These are phyloP conservation scores for Colletotrichum sidae DNA, from an alignment of 2,329 filamentous ascomycete species.

Conservation along the genomic window DNA sequence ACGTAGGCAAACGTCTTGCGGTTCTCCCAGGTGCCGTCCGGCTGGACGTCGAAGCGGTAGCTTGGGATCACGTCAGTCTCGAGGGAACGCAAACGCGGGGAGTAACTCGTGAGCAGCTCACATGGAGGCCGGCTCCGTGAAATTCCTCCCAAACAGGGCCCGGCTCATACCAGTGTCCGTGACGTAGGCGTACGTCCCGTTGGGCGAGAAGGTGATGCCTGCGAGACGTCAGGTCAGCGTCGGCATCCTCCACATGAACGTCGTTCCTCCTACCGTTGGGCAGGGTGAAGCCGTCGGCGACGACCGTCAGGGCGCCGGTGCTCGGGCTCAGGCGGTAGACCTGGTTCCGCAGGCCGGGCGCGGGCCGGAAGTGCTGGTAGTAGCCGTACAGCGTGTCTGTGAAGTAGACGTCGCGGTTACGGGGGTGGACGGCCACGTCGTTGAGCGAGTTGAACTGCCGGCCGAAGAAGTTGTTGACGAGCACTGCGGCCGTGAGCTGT, in stretches of 20 bases:
- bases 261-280: conserved; percentile 56
- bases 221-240: conserved; percentile 36
- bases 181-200: conserved; percentile 64
- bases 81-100: no score
- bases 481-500: conserved; percentile 43
- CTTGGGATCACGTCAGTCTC: conserved; percentile 46
- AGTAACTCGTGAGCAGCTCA: conserved; percentile 44
- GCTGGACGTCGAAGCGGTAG: conserved; percentile 58
- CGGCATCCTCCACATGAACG: no score
- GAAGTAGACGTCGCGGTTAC: conserved; percentile 71
- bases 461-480: conserved; percentile 71
- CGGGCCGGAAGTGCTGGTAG: conserved; percentile 67
- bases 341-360: conserved; percentile 65
- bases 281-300: conserved; percentile 67
- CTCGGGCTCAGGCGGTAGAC: conserved; percentile 67
- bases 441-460: conserved; percentile 71
- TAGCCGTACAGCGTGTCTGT: conserved; percentile 72
- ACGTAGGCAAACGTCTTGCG: conserved; percentile 68
- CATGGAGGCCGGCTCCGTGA: conserved; percentile 58
- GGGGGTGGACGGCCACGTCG: conserved; percentile 65
- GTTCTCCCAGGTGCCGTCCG: conserved; percentile 60
- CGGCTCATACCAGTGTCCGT: conserved; percentile 66
- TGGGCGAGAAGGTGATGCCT: conserved; percentile 67
- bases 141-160: conserved; percentile 56
- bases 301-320: conserved; percentile 63